Conservation (phyloP, 23 red algal species). For the Cyanidium caldarium region DNA sequence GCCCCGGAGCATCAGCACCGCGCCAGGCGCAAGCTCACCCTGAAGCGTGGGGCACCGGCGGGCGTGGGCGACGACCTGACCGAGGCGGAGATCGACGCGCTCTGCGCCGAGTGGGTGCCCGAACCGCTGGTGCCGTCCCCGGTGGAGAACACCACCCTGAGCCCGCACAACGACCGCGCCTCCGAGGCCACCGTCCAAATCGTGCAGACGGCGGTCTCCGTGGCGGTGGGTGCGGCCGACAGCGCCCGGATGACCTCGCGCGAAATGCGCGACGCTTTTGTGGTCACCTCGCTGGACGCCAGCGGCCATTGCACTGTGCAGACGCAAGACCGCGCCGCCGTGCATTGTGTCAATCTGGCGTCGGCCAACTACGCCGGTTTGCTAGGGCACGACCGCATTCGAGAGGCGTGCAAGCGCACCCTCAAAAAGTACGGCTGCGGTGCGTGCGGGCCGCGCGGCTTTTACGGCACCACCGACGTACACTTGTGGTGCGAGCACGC, state of each 20-base stretch:
- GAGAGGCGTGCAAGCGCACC: not conserved
- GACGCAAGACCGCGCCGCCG: not conserved
- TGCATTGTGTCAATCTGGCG: not conserved
- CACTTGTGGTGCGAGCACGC: constrained; percentile 61
- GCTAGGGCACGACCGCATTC: not conserved
- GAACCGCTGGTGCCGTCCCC: constrained; percentile 11
- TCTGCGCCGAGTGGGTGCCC: constrained; percentile 13
- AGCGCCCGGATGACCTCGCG: not conserved
- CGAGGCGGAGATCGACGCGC: constrained; percentile 16
- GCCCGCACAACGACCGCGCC: not conserved
- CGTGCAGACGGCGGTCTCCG: not conserved
- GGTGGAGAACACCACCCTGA: not conserved
- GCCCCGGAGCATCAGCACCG: not conserved
- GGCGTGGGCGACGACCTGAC: not conserved
- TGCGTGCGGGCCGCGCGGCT: constrained; percentile 32
- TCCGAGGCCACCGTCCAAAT: not conserved
- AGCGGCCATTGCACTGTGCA: not conserved
- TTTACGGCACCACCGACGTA: constrained; percentile 78
- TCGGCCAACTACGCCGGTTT: not conserved
- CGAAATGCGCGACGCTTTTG: not conserved
- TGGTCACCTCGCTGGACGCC: not conserved
- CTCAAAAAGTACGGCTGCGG: not conserved
- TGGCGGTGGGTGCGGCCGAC: not conserved
- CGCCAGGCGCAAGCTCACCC: not conserved
- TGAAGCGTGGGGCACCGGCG: not conserved